Percentiles rank a stretch among this genome's conserved stretches.
Evolutionary conservation across 805 yeast species (phyloP).

Genomic region (Candida khao-thaluensis): DNA sequence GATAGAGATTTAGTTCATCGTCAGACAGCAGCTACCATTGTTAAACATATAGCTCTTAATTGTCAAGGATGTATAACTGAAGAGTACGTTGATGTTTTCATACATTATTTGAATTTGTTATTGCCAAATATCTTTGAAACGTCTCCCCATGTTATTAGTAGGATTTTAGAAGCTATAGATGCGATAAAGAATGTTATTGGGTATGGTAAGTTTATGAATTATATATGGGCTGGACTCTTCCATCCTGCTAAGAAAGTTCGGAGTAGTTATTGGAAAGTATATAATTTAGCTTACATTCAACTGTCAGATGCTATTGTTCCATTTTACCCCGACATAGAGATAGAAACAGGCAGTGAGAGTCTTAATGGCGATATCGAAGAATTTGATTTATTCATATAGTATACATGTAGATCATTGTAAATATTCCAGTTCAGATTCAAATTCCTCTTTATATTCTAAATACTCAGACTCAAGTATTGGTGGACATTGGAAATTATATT

Average conservation of each 20-base stretch:
- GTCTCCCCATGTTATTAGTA: constrained; percentile 88
- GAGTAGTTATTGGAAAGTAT: constrained; percentile 79
- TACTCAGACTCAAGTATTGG: background rate
- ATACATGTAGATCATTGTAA: constrained; percentile 22
- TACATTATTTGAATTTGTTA: constrained; percentile 76
- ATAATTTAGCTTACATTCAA: constrained; percentile 73
- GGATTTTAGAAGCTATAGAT: constrained; percentile 79
- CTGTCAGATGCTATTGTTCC: constrained; percentile 78
- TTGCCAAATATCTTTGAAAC: constrained; percentile 91
- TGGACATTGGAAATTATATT: background rate
- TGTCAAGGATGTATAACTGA: constrained; percentile 74
- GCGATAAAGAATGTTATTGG: constrained; percentile 74
- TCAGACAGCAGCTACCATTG: constrained; percentile 90
- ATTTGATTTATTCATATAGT: constrained; percentile 42
- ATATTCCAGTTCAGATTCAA: constrained; percentile 17
- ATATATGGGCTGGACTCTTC: constrained; percentile 83
- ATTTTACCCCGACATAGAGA: constrained; percentile 63
- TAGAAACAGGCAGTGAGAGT: no score
- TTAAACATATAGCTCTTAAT: constrained; percentile 76
- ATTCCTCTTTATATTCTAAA: constrained; percentile 25
- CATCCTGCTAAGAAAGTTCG: constrained; percentile 92
- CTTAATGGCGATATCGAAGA: constrained; percentile 47
- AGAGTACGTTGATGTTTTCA: constrained; percentile 59
- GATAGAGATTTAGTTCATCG: constrained; percentile 91
- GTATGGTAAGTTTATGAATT: constrained; percentile 68